Evolutionary conservation across 2,329 filamentous ascomycete genomes (phyloP).

Genomic region (Hypoxylon sp.): DNA sequence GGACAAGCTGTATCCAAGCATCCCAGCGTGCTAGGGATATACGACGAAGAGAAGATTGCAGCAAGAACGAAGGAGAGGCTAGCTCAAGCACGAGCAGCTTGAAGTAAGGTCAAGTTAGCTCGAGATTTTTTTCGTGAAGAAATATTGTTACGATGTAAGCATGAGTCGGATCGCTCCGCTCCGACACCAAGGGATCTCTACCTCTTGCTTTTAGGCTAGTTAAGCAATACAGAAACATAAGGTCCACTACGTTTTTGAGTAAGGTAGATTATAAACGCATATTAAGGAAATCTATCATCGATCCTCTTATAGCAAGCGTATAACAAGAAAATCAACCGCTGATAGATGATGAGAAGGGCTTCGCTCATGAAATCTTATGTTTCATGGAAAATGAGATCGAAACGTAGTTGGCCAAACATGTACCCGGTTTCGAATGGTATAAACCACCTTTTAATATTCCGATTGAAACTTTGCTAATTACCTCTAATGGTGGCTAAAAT

Average conservation of each 20-base stretch:
- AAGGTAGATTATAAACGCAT: too few species aligned
- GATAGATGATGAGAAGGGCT: background rate
- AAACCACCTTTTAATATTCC: background rate
- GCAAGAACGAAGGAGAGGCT: conserved; percentile 61
- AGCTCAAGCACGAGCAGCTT: conserved; percentile 43
- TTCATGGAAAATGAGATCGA: background rate
- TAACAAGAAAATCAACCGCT: background rate
- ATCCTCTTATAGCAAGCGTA: background rate
- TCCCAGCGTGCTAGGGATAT: conserved; percentile 77
- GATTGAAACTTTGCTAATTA: background rate
- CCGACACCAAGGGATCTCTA: background rate
- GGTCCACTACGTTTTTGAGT: too few species aligned
- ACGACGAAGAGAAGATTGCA: conserved; percentile 66
- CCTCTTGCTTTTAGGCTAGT: background rate
- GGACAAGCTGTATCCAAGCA: conserved; percentile 71
- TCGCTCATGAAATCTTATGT: background rate
- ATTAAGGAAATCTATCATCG: too few species aligned
- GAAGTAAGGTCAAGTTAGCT: background rate
- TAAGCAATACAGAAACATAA: too few species aligned
- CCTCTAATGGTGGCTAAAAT: background rate
- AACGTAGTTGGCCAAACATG: background rate
- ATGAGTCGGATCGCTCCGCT: background rate
- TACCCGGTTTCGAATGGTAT: background rate
- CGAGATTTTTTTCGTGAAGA: background rate
- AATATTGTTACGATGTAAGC: background rate